phyloP scores from a whole-genome alignment of 768 basidiomycete species.

The Psilocybe subaeruginosa region DNA sequence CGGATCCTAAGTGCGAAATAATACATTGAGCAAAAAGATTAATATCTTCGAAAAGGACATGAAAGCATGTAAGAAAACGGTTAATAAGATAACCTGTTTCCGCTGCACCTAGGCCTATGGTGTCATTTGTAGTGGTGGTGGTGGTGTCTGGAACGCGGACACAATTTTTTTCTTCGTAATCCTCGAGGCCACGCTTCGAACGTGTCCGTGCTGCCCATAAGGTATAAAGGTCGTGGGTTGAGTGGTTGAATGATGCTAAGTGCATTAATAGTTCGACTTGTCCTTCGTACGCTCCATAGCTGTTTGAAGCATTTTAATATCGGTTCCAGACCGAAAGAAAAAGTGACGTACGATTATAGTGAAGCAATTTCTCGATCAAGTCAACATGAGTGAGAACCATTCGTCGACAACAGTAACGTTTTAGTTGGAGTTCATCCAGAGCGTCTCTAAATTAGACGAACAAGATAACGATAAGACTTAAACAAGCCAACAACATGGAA shows the following conservation, averaged over 20 bases:
- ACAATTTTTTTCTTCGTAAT: not conserved
- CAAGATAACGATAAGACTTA: not conserved
- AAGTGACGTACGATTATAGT: slow-evolving; percentile 83
- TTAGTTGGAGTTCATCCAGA: slow-evolving; percentile 85
- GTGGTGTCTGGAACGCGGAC: not conserved
- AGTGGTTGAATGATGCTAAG: not conserved
- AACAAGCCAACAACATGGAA: not conserved
- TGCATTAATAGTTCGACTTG: not conserved
- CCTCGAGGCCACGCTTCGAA: not conserved
- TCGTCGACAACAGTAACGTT: slow-evolving; percentile 93
- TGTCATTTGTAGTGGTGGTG: not conserved
- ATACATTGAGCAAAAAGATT: not conserved
- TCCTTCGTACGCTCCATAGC: slow-evolving; percentile 30
- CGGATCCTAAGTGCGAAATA: not conserved
- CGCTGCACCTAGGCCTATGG: not conserved
- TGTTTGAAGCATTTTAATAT: slow-evolving; percentile 19
- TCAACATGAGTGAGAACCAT: slow-evolving; percentile 99
- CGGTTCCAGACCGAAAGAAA: not conserved
- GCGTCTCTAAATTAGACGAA: slow-evolving; percentile 68
- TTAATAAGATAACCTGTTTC: not conserved
- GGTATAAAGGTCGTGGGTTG: not conserved
- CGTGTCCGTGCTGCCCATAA: not conserved
- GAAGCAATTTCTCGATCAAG: slow-evolving; percentile 94
- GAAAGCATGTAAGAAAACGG: not conserved
- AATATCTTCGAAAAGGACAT: not conserved